Base-by-base conservation (phyloP, 2,329 filamentous ascomycete species). In the Xylaria sp. region DNA sequence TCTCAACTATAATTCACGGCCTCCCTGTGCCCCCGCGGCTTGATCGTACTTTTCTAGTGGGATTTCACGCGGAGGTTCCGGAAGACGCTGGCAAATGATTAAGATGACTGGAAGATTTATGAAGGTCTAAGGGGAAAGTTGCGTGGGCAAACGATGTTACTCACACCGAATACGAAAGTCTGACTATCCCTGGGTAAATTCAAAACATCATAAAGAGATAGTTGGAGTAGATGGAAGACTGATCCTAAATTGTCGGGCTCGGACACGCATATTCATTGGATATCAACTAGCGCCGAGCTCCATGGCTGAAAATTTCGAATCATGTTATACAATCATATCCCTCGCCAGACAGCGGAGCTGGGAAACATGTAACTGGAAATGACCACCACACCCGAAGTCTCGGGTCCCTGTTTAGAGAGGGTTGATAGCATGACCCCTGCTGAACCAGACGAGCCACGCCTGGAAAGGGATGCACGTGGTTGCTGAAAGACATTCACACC, bases 1-100 rank as follows among this genome's bases (percentile, higher is more conserved):
- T 76, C 77, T 1, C 78, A 66, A 1, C 75, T 76, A n/a, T 66
- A 62, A 64, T 79, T 78, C 21, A 69, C 63, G 10, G 74, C 73
- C 1, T 16, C 21, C 61, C 35, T 27, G 48, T 42, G 3, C 40
- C 29, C 12, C 40, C 2, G 29, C 50, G 12, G n/a, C 18, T 29
- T 29, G 23, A 32, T 18, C 16, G 25, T 3, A 5, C n/a, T n/a
- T n/a, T n/a, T n/a, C n/a, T n/a, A n/a, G 16, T 37, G 4, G 25
- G 21, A 13, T 42, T 40, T 40, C 12, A 3, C 21, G 25, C 6
- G 5, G 2, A 18, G 23, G 23, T 32, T 42, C 21, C 69, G 71
- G 13, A 23, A 3, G 4, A 60, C 42, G 29, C 10, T 13, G 29
- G 1, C 18, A 59, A 1, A 32, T 16, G 42, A 57, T 16, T 12